Evolutionary conservation across 2,329 filamentous ascomycete genomes (phyloP), one percentile per base, ranked within the genome.

Genomic region (Cercospora canescens): DNA sequence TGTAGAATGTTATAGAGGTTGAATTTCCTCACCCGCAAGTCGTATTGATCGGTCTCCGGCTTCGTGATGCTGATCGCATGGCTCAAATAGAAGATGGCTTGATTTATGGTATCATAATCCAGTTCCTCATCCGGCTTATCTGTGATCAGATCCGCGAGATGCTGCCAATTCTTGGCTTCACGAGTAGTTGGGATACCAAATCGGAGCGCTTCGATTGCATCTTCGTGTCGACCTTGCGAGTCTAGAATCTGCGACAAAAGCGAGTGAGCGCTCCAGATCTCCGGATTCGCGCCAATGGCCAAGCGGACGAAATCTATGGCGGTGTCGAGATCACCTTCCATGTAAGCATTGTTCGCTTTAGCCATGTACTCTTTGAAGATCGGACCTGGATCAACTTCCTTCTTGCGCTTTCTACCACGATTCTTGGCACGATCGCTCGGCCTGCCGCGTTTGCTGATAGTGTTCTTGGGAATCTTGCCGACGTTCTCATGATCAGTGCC

Each of bases 291-390:
- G 45, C 82, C 79, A 34, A 88, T 82, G 8, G 86, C 85, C 66
- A 81, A 60, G 76, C 80, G 58, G 78, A 84, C 71, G 75, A 78
- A 60, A 80, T 84, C 83, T 37, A 88, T 80, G 5, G 90, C 89
- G 45, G 83, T 81, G 5, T 86, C 83, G 68, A 89, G 88, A 21
- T 89, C 83, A 28, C 85, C 82, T 9, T 85, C 81, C 65, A 92
- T 82, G 73, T 89, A 93, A 4, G 88, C 87, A 66, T 89, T 84
- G 65, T 88, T 91, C 3, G 91, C 91, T 73, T 86, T 83, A 55
- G 86, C 84, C 57, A 93, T 83, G 48, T 89, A 82, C 45, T 86
- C 82, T 72, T 89, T 92, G 76, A 93, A 91, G 71, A 93, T 89
- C 45, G 85, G 87, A 52, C 89, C 87, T 16, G 89, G 89, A 75